Percentiles rank a stretch among this genome's conserved stretches.
These are phyloP conservation scores for Cryptococcus amylolentus DNA, from an alignment of 1,284 basidiomycete genomes.

Conservation along the genomic window DNA sequence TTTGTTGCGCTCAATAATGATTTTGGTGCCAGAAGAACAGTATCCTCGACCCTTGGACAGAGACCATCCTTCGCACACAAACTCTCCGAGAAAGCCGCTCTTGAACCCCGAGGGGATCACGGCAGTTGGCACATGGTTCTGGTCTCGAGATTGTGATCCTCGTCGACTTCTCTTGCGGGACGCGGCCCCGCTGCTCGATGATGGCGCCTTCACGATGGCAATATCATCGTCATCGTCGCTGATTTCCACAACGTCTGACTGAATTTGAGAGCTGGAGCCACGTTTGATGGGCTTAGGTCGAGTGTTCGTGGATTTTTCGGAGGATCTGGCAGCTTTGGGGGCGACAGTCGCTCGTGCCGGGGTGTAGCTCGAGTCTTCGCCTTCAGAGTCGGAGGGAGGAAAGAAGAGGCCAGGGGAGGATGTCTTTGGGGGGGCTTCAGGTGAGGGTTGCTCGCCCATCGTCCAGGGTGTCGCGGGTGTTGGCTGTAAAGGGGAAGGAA, in stretches of 20 bases:
- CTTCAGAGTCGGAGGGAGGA: conserved; percentile 34
- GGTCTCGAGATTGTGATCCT: conserved; percentile 16
- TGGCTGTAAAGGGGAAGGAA: neutral
- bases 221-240: conserved; percentile 15
- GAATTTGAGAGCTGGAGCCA: neutral
- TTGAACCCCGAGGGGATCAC: conserved; percentile 26
- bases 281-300: neutral
- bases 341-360: neutral
- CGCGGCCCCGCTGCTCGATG: conserved; percentile 11
- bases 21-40: conserved; percentile 42
- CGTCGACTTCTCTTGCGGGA: conserved; percentile 17
- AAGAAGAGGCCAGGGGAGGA: conserved; percentile 40
- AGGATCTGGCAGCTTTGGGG: neutral
- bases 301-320: neutral
- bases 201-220: conserved; percentile 9
- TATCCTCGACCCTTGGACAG: conserved; percentile 50
- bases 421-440: neutral
- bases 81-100: conserved; percentile 48
- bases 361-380: conserved; percentile 14
- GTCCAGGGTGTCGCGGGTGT: neutral
- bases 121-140: neutral
- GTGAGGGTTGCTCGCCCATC: neutral
- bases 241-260: conserved; percentile 12
- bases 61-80: conserved; percentile 50
- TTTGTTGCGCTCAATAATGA: conserved; percentile 44